Conservation (phyloP, 2,329 filamentous ascomycete species). For the Sporothrix pseudoabietina region DNA sequence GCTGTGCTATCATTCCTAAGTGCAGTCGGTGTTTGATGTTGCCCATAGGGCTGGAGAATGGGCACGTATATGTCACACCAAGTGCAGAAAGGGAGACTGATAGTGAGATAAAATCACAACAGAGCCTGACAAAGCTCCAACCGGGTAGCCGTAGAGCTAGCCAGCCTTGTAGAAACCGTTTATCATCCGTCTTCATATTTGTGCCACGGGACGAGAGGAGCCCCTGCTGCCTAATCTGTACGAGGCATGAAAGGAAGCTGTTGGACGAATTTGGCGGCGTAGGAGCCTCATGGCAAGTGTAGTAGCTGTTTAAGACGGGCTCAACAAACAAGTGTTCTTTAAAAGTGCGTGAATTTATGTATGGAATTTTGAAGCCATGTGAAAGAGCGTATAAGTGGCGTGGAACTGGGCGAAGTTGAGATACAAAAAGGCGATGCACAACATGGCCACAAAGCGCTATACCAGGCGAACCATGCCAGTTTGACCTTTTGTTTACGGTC, state of each 20-base stretch:
- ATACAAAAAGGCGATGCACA: neutral
- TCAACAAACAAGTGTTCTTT: neutral
- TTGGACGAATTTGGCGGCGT: neutral
- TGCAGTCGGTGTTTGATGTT: neutral
- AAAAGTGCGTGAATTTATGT: neutral
- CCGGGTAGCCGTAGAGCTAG: neutral
- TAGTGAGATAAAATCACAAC: neutral
- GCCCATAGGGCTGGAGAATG: constrained; percentile 11
- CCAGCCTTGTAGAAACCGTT: neutral
- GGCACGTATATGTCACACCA: constrained; percentile 3
- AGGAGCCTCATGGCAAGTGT: neutral
- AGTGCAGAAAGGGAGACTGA: neutral
- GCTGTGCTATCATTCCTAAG: neutral
- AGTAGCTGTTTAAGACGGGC: neutral
- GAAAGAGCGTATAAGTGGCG: neutral
- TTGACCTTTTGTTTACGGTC: neutral
- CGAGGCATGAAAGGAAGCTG: neutral
- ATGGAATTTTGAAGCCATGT: no score
- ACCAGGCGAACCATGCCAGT: neutral
- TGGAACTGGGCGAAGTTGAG: neutral
- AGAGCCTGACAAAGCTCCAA: neutral
- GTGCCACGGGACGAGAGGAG: neutral
- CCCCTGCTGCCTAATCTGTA: neutral
- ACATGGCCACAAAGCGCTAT: neutral
- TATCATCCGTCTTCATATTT: neutral